Percentiles rank a stretch among this genome's conserved stretches.
Evolutionary conservation across 768 basidiomycete species (phyloP).

Genomic region (Xerocomellus chrysenteron): DNA sequence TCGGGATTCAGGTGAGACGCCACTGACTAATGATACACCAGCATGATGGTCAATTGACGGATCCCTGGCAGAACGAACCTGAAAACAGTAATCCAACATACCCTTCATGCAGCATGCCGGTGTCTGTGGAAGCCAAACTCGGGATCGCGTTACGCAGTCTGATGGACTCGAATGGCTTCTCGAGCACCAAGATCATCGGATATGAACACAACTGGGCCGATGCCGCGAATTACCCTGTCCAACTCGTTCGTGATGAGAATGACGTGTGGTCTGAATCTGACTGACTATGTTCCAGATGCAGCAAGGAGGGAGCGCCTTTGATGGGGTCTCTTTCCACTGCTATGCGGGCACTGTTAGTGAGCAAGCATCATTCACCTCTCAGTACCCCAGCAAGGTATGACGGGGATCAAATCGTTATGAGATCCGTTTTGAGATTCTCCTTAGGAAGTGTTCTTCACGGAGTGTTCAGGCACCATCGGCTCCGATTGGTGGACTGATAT

Average conservation of each 20-base stretch:
- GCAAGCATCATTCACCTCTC: constrained; percentile 55
- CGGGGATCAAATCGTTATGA: neutral
- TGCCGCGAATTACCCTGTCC: constrained; percentile 60
- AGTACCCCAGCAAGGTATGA: constrained; percentile 51
- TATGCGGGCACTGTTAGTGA: constrained; percentile 55
- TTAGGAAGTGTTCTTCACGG: constrained; percentile 47
- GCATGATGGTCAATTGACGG: neutral
- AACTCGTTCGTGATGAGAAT: constrained; percentile 39
- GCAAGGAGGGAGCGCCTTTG: constrained; percentile 51
- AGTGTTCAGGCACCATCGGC: constrained; percentile 65
- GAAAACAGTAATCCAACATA: constrained; percentile 63
- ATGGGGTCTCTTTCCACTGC: constrained; percentile 73
- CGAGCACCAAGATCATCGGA: constrained; percentile 60
- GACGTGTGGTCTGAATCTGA: neutral
- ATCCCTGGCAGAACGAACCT: constrained; percentile 47
- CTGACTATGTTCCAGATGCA: constrained; percentile 45
- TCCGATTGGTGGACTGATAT: constrained; percentile 81
- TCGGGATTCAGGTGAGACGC: constrained; percentile 49
- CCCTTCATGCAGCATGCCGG: constrained; percentile 58
- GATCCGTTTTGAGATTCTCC: neutral
- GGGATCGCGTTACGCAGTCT: constrained; percentile 54
- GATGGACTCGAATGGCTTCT: constrained; percentile 62
- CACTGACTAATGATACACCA: neutral
- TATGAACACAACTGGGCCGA: constrained; percentile 76
- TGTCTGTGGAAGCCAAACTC: constrained; percentile 56